phyloP scores from a whole-genome alignment of 768 basidiomycete genomes.

The Termitomyces sp. region DNA sequence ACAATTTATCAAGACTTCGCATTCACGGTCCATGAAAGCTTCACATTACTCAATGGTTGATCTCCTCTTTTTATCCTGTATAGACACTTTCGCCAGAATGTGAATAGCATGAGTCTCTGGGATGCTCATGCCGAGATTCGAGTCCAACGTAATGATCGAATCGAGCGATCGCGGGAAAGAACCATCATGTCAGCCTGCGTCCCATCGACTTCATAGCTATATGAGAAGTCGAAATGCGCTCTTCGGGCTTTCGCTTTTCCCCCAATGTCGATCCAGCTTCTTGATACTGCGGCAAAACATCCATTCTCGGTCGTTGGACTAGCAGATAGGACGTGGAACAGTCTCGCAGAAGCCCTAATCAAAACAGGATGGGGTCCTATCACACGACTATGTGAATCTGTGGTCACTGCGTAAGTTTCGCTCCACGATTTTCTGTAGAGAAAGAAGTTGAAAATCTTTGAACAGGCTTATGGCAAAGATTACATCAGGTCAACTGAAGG shows the following conservation, averaged over 20 bases:
- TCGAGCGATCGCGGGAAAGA: not conserved
- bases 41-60: too few species aligned
- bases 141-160: not conserved
- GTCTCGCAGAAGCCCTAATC: not conserved
- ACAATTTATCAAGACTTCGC: too few species aligned
- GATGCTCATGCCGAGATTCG: too few species aligned
- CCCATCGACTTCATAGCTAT: not conserved
- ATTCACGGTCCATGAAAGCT: too few species aligned
- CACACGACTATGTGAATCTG: not conserved
- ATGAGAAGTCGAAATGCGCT: not conserved
- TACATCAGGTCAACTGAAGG: not conserved
- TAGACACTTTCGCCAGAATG: too few species aligned
- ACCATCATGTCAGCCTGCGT: conserved; percentile 15
- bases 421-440: not conserved
- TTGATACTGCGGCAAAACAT: not conserved
- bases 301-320: not conserved
- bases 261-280: not conserved
- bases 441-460: not conserved
- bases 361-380: not conserved
- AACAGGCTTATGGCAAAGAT: not conserved
- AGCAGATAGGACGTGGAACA: not conserved
- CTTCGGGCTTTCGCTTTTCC: not conserved
- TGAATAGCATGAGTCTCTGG: too few species aligned
- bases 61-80: too few species aligned
- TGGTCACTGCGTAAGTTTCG: not conserved